phyloP scores from a whole-genome alignment of 129 eudicot species.

The Cynara cardunculus region DNA sequence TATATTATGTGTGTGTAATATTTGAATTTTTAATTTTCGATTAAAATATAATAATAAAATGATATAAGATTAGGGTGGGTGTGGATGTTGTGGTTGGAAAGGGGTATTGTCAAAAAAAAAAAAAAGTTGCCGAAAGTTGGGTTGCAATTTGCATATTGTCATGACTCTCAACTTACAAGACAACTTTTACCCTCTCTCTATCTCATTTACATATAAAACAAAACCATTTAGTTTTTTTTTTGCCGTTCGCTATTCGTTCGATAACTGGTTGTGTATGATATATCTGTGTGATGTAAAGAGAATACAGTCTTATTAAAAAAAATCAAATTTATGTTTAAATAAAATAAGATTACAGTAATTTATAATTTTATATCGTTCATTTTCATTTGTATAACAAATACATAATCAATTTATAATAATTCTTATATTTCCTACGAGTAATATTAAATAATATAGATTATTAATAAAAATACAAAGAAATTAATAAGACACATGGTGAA shows the following conservation, averaged over 20 bases:
- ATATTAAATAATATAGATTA: too few species aligned
- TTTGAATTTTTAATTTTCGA: neutral
- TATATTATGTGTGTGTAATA: too few species aligned
- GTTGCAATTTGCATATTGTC: slow-evolving; percentile 30
- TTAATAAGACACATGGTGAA: too few species aligned
- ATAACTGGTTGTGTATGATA: neutral
- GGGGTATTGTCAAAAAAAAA: slow-evolving; percentile 5
- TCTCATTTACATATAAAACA: neutral
- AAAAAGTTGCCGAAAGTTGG: slow-evolving; percentile 32
- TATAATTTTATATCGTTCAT: too few species aligned
- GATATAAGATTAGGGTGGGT: neutral
- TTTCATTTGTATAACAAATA: too few species aligned
- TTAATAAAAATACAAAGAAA: too few species aligned
- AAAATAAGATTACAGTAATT: neutral
- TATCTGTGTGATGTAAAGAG: neutral
- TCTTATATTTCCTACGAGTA: too few species aligned
- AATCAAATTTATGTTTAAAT: neutral
- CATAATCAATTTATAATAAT: too few species aligned
- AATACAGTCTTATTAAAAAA: neutral
- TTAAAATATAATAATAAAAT: neutral
- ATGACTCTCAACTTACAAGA: slow-evolving; percentile 17
- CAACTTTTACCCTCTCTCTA: slow-evolving; percentile 10
- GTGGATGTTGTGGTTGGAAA: neutral
- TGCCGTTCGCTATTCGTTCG: neutral
- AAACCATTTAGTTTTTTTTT: neutral